Evolutionary conservation across 352 stramenopile species (phyloP).

Genomic region (Aphanomyces cochlioides): DNA sequence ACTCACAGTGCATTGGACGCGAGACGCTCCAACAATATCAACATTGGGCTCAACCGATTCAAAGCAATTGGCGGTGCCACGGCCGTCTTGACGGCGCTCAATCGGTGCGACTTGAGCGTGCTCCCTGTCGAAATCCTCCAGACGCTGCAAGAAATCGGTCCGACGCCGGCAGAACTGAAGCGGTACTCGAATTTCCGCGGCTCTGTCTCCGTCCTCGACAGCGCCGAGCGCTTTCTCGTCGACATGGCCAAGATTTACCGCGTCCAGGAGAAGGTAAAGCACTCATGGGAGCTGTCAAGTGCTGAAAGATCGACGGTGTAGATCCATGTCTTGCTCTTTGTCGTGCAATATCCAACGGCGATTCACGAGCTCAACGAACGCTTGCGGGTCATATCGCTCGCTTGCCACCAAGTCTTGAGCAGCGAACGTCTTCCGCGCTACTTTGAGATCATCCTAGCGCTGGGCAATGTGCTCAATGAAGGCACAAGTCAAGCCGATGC

Average conservation of each 20-base stretch:
- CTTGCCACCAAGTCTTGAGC: conserved; percentile 58
- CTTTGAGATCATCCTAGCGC: conserved; percentile 70
- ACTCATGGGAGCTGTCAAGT: no score
- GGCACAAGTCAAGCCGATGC: conserved; percentile 67
- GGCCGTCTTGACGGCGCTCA: conserved; percentile 45
- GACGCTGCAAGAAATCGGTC: conserved; percentile 63
- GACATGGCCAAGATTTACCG: conserved; percentile 65
- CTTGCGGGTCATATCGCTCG: conserved; percentile 49
- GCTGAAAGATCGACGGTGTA: conserved; percentile 22
- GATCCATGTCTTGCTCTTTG: conserved; percentile 69
- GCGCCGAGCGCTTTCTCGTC: conserved; percentile 61
- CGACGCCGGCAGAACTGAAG: conserved; percentile 59
- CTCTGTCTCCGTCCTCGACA: conserved; percentile 45
- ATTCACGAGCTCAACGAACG: conserved; percentile 45
- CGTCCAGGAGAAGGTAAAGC: conserved; percentile 64
- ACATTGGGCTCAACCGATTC: conserved; percentile 72
- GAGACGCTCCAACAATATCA: conserved; percentile 76
- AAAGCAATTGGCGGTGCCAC: conserved; percentile 51
- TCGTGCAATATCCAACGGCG: conserved; percentile 58
- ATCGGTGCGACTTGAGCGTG: conserved; percentile 55
- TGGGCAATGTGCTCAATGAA: conserved; percentile 72
- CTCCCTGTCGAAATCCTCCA: conserved; percentile 58
- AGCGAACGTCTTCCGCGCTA: conserved; percentile 68
- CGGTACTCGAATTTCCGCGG: conserved; percentile 67
- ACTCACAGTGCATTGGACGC: conserved; percentile 53